A percentile compares a stretch with the other conserved stretches of the same genome.
phyloP scores from a whole-genome alignment of 225 moss, liverwort and hornwort genomes.

The Polytrichum formosum region DNA sequence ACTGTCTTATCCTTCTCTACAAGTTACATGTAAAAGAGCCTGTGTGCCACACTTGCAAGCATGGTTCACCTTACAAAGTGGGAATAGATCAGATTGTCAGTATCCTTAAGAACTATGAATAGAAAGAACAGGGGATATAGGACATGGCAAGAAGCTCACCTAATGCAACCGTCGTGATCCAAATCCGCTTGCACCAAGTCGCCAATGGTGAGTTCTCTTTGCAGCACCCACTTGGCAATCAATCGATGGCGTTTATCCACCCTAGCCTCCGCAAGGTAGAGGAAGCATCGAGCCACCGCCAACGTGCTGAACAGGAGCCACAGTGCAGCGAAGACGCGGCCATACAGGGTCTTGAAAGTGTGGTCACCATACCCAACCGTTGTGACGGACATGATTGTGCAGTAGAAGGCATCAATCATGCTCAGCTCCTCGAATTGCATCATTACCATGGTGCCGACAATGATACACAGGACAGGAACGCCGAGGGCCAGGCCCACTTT shows the following conservation, averaged over 20 bases:
- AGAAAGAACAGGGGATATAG: too few species aligned
- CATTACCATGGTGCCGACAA: slow-evolving; percentile 58
- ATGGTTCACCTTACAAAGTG: too few species aligned
- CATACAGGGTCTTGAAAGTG: slow-evolving; percentile 61
- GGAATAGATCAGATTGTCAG: too few species aligned
- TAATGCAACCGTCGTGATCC: slow-evolving; percentile 77
- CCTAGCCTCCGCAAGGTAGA: slow-evolving; percentile 86
- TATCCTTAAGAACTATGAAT: too few species aligned
- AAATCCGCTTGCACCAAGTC: slow-evolving; percentile 81
- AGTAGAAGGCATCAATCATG: slow-evolving; percentile 75
- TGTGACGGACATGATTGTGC: slow-evolving; percentile 83
- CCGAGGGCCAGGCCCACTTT: slow-evolving; percentile 73
- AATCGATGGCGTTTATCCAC: slow-evolving; percentile 74
- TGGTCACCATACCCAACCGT: slow-evolving; percentile 93
- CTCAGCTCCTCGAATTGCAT: slow-evolving; percentile 57
- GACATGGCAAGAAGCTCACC: slow-evolving; percentile 26
- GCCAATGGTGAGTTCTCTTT: slow-evolving; percentile 53
- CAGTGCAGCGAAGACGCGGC: slow-evolving; percentile 77
- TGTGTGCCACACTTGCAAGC: too few species aligned
- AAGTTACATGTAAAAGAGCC: too few species aligned
- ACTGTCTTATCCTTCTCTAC: too few species aligned
- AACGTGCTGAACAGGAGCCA: slow-evolving; percentile 90
- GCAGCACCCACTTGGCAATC: slow-evolving; percentile 76
- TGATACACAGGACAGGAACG: slow-evolving; percentile 46
- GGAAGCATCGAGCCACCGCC: slow-evolving; percentile 86